Conservation (phyloP, 345 rosid genomes). For the Pugionium dolabratum region DNA sequence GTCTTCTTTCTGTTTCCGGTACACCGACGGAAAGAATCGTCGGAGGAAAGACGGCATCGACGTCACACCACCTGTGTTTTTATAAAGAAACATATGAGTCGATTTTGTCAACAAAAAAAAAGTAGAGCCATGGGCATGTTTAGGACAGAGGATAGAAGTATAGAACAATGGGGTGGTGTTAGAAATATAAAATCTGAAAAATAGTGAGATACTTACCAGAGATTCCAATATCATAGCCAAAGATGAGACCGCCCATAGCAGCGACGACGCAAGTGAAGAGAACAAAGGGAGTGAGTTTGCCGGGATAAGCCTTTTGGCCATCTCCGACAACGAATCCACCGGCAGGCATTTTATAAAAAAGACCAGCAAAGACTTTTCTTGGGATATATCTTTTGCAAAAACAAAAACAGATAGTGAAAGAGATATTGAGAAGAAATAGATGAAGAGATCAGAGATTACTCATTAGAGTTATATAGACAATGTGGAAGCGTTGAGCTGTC, state of each 20-base stretch:
- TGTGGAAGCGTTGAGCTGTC: constrained; percentile 34
- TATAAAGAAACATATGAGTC: background rate
- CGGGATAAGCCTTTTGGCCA: constrained; percentile 67
- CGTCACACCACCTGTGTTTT: constrained; percentile 81
- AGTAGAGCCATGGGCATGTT: no score
- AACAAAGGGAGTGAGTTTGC: constrained; percentile 79
- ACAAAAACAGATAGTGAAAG: background rate
- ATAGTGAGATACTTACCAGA: constrained; percentile 56
- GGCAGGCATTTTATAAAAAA: constrained; percentile 46
- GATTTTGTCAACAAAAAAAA: background rate
- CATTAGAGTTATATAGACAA: constrained; percentile 32
- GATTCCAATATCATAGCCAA: constrained; percentile 94
- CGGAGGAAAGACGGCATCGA: constrained; percentile 68
- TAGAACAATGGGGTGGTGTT: background rate
- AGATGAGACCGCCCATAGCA: constrained; percentile 99
- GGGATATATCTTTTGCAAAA: background rate
- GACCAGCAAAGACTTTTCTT: constrained; percentile 6
- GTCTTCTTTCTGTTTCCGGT: constrained; percentile 48
- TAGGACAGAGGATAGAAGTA: no score
- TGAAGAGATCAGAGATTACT: constrained; percentile 21
- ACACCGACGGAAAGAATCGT: constrained; percentile 74
- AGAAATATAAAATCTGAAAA: constrained; percentile 11
- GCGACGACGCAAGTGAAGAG: constrained; percentile 80
- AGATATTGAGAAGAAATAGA: constrained; percentile 12
- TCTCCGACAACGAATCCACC: constrained; percentile 58